Conservation (phyloP, 371 early-diverging fungal genomes). For the Mucor racemosus region DNA sequence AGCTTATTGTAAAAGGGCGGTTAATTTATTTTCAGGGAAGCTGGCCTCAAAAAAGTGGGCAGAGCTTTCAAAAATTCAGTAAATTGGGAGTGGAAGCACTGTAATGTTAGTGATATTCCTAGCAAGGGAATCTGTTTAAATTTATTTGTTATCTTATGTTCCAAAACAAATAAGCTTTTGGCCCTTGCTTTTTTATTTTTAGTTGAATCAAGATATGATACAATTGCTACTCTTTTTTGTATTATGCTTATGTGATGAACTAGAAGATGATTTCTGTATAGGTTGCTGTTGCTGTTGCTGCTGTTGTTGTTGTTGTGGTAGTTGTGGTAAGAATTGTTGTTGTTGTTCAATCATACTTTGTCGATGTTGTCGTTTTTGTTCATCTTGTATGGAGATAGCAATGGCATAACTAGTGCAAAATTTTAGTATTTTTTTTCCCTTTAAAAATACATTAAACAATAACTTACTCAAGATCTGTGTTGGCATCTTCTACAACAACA, state of each 20-base stretch:
- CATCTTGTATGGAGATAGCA: slow-evolving; percentile 24
- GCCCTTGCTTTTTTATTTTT: not conserved
- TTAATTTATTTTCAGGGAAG: no score
- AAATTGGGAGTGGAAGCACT: no score
- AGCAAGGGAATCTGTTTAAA: not conserved
- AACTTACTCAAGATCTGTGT: slow-evolving; percentile 36
- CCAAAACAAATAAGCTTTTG: not conserved
- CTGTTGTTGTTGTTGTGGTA: not conserved
- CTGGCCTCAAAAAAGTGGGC: no score
- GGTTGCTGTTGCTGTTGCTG: not conserved
- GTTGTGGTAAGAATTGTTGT: not conserved
- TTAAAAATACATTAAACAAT: not conserved
- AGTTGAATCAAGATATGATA: slow-evolving; percentile 3
- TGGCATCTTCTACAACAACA: slow-evolving; percentile 36
- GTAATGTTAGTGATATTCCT: no score
- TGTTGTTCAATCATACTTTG: not conserved
- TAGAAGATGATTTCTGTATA: not conserved
- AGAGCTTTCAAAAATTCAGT: no score
- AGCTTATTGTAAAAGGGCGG: no score
- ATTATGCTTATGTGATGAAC: not conserved
- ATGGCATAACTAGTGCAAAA: slow-evolving; percentile 19
- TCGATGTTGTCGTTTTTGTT: slow-evolving; percentile 1
- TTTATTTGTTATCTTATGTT: not conserved
- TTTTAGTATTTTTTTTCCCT: not conserved
- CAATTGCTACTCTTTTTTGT: slow-evolving; percentile 4